These are phyloP conservation scores for Canariomyces notabilis DNA, from an alignment of 2,329 filamentous ascomycete species.

Conservation along the genomic window DNA sequence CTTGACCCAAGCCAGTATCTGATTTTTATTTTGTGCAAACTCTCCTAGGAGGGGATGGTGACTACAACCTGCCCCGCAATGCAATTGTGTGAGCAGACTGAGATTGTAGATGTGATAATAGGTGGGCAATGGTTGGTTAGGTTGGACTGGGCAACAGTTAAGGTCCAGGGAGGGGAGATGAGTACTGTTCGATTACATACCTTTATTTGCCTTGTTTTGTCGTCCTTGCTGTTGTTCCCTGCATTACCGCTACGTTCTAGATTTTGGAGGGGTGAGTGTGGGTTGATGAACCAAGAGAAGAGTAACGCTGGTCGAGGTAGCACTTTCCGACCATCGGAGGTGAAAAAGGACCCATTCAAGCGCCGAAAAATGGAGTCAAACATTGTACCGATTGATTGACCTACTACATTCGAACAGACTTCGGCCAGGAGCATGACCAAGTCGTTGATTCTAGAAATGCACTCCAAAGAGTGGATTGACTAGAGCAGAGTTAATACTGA, in stretches of 20 bases:
- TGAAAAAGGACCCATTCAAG: conserved; percentile 3
- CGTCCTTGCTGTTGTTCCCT: background rate
- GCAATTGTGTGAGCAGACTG: background rate
- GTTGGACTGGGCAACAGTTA: background rate
- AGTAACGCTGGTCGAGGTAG: background rate
- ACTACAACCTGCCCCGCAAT: background rate
- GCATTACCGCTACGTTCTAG: background rate
- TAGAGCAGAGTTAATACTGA: too few species aligned
- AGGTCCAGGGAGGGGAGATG: too few species aligned
- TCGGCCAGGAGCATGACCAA: too few species aligned
- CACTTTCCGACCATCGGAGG: conserved; percentile 17
- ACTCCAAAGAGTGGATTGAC: too few species aligned
- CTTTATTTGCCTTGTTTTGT: background rate
- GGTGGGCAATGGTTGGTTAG: background rate
- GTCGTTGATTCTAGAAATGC: too few species aligned
- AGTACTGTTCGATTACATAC: too few species aligned
- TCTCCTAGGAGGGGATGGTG: too few species aligned
- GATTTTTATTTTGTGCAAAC: background rate
- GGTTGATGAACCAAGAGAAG: background rate
- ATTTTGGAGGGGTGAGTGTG: background rate
- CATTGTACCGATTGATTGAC: background rate
- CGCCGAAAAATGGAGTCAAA: conserved; percentile 5
- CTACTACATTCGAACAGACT: background rate
- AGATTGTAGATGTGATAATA: background rate
- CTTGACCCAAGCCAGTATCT: background rate